These are phyloP conservation scores for Cladosporium sphaerospermum DNA, from an alignment of 2,329 filamentous ascomycete genomes.

Conservation along the genomic window DNA sequence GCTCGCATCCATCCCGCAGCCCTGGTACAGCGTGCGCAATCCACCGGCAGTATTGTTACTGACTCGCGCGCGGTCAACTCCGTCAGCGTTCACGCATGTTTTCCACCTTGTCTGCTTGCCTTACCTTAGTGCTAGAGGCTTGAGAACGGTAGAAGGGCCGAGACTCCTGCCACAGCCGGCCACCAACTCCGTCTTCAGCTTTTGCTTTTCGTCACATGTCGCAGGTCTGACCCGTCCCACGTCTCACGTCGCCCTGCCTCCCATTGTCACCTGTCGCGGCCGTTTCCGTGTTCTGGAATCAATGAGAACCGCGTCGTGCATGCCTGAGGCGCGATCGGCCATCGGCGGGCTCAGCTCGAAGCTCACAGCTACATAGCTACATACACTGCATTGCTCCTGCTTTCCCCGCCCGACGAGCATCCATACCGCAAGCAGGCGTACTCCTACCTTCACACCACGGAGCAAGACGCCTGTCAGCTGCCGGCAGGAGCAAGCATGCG, in stretches of 20 bases:
- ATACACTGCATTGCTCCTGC: constrained; percentile 1
- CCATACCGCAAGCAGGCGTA: constrained; percentile 1
- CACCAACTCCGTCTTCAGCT: not conserved
- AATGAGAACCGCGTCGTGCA: too few relatives aligned
- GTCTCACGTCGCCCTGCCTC: not conserved
- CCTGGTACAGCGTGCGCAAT: too few relatives aligned
- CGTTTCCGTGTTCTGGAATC: too few relatives aligned
- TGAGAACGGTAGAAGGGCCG: constrained; percentile 1
- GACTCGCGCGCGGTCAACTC: too few relatives aligned
- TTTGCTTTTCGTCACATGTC: constrained; percentile 2
- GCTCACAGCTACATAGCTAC: not conserved
- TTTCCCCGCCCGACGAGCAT: constrained; percentile 7
- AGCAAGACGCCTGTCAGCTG: not conserved
- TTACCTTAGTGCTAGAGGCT: too few relatives aligned
- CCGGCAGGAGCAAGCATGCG: constrained; percentile 4
- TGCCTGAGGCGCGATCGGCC: too few relatives aligned
- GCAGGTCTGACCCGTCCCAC: constrained; percentile 8
- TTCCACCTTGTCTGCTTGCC: too few relatives aligned
- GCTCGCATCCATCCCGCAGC: too few relatives aligned
- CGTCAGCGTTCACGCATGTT: too few relatives aligned
- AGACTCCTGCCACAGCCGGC: constrained; percentile 5
- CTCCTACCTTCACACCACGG: not conserved
- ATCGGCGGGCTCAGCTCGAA: not conserved
- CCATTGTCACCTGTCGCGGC: not conserved
- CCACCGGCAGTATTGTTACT: too few relatives aligned